phyloP scores from a whole-genome alignment of 371 early-diverging fungal species.

The Blakeslea trispora region DNA sequence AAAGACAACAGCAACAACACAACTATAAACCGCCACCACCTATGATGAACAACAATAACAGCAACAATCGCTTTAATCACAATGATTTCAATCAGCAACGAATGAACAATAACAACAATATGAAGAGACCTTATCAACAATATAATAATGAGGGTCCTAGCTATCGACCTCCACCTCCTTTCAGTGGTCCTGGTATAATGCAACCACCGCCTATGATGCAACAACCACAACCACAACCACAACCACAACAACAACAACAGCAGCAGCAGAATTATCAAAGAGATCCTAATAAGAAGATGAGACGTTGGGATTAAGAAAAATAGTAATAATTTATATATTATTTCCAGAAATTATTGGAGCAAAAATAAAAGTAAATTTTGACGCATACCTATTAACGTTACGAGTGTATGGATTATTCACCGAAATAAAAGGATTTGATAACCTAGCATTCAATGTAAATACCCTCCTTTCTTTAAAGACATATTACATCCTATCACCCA shows the following conservation, averaged over 20 bases:
- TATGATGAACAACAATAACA: conserved; percentile 18
- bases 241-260: no score
- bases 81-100: conserved; percentile 1
- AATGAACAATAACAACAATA: conserved; percentile 9
- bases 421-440: no score
- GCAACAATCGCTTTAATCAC: conserved; percentile 5
- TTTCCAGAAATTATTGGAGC: no score
- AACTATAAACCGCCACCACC: conserved; percentile 22
- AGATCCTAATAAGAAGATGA: conserved; percentile 17
- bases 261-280: no score
- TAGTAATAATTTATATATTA: no score
- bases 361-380: no score
- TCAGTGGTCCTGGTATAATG: not conserved
- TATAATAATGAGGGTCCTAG: conserved; percentile 11
- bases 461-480: not conserved
- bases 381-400: no score
- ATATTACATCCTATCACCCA: no score
- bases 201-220: conserved; percentile 10
- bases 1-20: conserved; percentile 14
- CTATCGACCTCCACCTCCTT: conserved; percentile 32
- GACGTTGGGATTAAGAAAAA: conserved; percentile 27
- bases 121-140: conserved; percentile 14
- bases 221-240: no score
- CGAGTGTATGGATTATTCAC: no score
- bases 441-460: no score